Percentiles rank a stretch among this genome's conserved stretches.
Conservation (phyloP, 225 moss, liverwort and hornwort species). For the Pseudisothecium myosuroides region DNA sequence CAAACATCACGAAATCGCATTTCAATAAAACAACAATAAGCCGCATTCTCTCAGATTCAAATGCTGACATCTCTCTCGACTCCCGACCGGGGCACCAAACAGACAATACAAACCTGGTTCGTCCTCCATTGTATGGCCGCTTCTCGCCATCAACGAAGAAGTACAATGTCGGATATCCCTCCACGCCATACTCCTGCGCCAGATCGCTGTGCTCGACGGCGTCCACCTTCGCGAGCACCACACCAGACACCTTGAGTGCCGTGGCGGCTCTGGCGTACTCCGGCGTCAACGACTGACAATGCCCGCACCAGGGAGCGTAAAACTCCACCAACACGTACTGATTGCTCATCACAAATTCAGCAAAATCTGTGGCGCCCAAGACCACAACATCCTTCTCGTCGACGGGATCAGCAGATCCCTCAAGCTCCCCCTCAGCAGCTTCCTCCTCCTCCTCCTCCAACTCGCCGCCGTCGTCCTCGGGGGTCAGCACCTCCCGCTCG, state of each 20-base stretch:
- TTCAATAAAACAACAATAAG: background rate
- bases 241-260: conserved; percentile 13
- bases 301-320: conserved; percentile 57
- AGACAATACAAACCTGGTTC: conserved; percentile 33
- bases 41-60: background rate
- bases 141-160: conserved; percentile 69
- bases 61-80: background rate
- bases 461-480: background rate
- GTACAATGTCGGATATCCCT: conserved; percentile 66
- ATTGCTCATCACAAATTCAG: conserved; percentile 17
- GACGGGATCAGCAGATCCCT: background rate
- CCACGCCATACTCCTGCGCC: conserved; percentile 42
- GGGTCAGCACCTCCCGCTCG: background rate
- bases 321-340: conserved; percentile 39
- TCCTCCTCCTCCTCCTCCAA: background rate
- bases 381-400: conserved; percentile 43
- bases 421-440: background rate
- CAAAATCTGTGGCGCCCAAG: conserved; percentile 15
- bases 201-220: conserved; percentile 44
- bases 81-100: background rate
- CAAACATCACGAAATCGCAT: background rate
- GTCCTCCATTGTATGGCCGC: conserved; percentile 42
- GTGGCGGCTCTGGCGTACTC: conserved; percentile 43
- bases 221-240: conserved; percentile 46
- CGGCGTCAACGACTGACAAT: conserved; percentile 40